phyloP scores from a whole-genome alignment of 352 stramenopile genomes.

The Phytophthora hibernalis region DNA sequence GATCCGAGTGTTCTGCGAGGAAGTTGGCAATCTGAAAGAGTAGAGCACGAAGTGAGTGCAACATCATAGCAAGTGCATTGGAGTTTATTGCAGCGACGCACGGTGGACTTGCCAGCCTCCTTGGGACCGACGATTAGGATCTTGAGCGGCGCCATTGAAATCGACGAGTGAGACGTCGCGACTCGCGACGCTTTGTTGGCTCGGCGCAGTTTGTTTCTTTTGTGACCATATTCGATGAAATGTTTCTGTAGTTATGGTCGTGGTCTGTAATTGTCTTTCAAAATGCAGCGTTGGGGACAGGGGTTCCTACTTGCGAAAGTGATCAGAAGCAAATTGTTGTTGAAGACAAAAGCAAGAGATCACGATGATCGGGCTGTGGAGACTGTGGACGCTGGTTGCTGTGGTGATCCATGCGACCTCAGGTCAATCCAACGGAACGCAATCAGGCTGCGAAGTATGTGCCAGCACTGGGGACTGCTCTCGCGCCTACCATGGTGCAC shows the following conservation, averaged over 20 bases:
- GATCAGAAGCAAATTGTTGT: not conserved
- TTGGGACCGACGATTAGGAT: slow-evolving; percentile 84
- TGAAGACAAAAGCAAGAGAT: not conserved
- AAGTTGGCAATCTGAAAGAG: slow-evolving; percentile 82
- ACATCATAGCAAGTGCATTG: not conserved
- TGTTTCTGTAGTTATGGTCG: too few relatives aligned
- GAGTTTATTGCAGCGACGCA: slow-evolving; percentile 23
- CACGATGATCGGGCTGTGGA: not conserved
- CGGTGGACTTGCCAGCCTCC: slow-evolving; percentile 80
- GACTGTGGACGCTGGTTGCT: not conserved
- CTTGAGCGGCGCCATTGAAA: slow-evolving; percentile 74
- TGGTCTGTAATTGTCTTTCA: not conserved
- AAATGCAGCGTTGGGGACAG: slow-evolving; percentile 1
- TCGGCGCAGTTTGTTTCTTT: too few relatives aligned
- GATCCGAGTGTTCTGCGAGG: slow-evolving; percentile 68
- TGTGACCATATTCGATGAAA: too few relatives aligned
- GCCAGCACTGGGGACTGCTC: slow-evolving; percentile 51
- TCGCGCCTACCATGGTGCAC: slow-evolving; percentile 36
- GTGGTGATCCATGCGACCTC: slow-evolving; percentile 7
- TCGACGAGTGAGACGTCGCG: not conserved
- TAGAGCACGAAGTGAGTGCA: not conserved
- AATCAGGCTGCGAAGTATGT: slow-evolving; percentile 61
- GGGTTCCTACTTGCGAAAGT: slow-evolving; percentile 11
- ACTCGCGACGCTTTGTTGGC: too few relatives aligned
- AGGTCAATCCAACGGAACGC: slow-evolving; percentile 25